Percentiles rank a stretch among this genome's conserved stretches.
Conservation (phyloP, 1,284 basidiomycete species). For the Athelia psychrophila region DNA sequence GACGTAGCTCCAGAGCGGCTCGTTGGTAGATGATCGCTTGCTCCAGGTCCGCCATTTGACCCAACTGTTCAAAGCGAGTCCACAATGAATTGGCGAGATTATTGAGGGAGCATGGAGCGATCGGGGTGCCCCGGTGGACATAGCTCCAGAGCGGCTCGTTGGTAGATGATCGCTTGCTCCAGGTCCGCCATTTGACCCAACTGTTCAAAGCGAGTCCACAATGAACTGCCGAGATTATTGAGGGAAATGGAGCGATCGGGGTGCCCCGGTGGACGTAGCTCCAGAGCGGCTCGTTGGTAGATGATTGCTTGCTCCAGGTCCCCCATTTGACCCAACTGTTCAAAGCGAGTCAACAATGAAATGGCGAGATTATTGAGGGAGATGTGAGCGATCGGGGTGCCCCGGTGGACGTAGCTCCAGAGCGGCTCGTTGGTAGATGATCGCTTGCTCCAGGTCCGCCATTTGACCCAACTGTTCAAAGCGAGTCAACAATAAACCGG, state of each 20-base stretch:
- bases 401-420: conserved; percentile 16
- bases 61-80: background rate
- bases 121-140: conserved; percentile 1
- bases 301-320: conserved; percentile 29
- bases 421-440: conserved; percentile 14
- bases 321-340: conserved; percentile 13
- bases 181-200: conserved; percentile 22
- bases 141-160: conserved; percentile 18
- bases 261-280: conserved; percentile 17
- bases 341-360: conserved; percentile 24
- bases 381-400: conserved; percentile 21
- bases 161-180: conserved; percentile 25
- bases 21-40: background rate
- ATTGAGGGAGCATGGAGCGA: background rate
- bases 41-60: background rate
- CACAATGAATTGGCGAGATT: background rate
- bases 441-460: conserved; percentile 16
- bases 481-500: background rate
- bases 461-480: background rate
- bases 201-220: conserved; percentile 22
- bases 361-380: conserved; percentile 28
- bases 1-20: background rate
- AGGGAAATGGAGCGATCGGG: conserved; percentile 16
- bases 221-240: conserved; percentile 26
- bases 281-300: conserved; percentile 17